phyloP scores from a whole-genome alignment of 805 yeast genomes.

The Starmerella asiatica region DNA sequence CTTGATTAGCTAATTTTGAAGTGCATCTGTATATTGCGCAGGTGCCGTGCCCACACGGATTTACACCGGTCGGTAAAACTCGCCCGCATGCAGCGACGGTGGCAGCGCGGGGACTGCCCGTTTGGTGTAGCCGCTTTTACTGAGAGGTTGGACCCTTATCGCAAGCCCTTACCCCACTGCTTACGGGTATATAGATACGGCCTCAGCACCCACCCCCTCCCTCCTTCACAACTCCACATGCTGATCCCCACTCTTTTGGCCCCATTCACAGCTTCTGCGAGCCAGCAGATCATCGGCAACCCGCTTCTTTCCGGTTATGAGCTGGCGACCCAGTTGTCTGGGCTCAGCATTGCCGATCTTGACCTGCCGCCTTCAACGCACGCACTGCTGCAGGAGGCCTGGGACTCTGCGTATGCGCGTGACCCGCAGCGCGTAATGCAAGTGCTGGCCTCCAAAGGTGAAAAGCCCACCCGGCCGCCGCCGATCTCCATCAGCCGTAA shows the following conservation, averaged over 20 bases:
- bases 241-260: not conserved
- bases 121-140: too few species aligned
- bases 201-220: too few species aligned
- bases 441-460: slow-evolving; percentile 4
- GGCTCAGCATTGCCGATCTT: not conserved
- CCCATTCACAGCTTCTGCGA: slow-evolving; percentile 1
- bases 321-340: slow-evolving; percentile 5
- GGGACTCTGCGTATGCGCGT: slow-evolving; percentile 3
- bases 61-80: too few species aligned
- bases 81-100: too few species aligned
- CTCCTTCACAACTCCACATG: too few species aligned
- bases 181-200: too few species aligned
- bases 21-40: too few species aligned
- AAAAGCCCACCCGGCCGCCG: slow-evolving; percentile 11
- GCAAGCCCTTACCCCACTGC: too few species aligned
- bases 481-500: slow-evolving; percentile 6
- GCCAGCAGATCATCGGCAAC: slow-evolving; percentile 1
- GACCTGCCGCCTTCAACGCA: not conserved
- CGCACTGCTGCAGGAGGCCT: slow-evolving; percentile 7
- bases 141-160: too few species aligned
- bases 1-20: too few species aligned
- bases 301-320: slow-evolving; percentile 5
- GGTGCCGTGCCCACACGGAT: too few species aligned
- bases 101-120: too few species aligned
- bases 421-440: slow-evolving; percentile 6